Conservation (phyloP, 177 flowering plant species). For the Vitis hybrid region DNA sequence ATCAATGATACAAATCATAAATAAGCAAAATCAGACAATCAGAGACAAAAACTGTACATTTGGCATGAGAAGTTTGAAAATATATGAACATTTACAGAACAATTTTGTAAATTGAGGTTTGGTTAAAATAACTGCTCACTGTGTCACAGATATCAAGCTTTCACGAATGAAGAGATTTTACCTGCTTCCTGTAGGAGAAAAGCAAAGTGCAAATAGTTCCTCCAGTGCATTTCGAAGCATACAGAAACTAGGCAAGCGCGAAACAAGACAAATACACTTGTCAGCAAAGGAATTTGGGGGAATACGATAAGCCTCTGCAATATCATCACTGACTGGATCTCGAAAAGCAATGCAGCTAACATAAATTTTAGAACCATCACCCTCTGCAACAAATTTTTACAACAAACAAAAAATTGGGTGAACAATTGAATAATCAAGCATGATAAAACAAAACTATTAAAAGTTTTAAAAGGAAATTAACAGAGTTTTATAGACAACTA, state of each 20-base stretch:
- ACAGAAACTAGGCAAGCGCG: conserved; percentile 80
- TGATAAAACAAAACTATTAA: background rate
- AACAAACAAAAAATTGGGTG: background rate
- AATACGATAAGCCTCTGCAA: conserved; percentile 90
- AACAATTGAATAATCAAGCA: background rate
- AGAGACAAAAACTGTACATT: background rate
- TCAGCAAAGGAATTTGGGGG: conserved; percentile 90
- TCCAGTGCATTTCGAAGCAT: conserved; percentile 77
- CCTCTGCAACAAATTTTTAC: conserved; percentile 61
- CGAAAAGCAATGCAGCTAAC: conserved; percentile 97
- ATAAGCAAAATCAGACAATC: background rate
- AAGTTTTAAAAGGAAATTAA: background rate
- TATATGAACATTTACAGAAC: too few relatives aligned
- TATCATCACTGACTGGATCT: conserved; percentile 91
- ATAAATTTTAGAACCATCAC: conserved; percentile 97
- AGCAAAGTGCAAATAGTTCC: conserved; percentile 82
- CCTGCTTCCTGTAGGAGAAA: conserved; percentile 88
- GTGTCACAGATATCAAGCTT: conserved; percentile 3
- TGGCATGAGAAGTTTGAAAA: too few relatives aligned
- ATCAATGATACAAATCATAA: background rate
- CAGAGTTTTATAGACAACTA: background rate
- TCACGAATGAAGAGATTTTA: conserved; percentile 20
- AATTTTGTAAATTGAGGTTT: background rate
- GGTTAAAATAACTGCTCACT: background rate
- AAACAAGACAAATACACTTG: conserved; percentile 94